Evolutionary conservation across 495 filamentous ascomycete genomes (phyloP), one percentile per base, ranked within the genome.

Genomic region (Aspergillus sparsus): DNA sequence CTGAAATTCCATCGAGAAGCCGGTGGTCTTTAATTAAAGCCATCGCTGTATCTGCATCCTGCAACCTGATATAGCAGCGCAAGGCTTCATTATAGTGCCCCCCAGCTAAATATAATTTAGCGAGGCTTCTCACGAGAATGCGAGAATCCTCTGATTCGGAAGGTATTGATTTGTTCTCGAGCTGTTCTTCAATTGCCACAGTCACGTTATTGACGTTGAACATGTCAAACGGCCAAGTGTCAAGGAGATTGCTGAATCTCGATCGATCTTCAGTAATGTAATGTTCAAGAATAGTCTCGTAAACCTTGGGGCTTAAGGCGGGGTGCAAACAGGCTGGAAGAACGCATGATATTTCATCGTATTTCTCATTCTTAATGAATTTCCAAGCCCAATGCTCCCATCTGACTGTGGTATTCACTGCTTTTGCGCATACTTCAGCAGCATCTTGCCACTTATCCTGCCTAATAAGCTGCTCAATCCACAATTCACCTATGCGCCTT

Each of bases 361-460:
- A 87, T 66, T 88, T 92, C 58, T 88, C 78, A 6, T 90, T 88
- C 49, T 89, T 86, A 32, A 93, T 90, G 68, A 98, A 98, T 0
- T 81, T 85, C 85, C 87, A 92, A 8, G 93, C 88, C 92, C 92
- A 97, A 62, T 93, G 88, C 71, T 98, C 93, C 95, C 95, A 98
- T 62, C 88, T 80, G 47, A 86, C 74, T 5, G 91, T 82, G n/a
- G 85, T 89, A 39, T 85, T 82, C 0, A 97, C 74, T 10, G 97
- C 92, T 65, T 89, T 89, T 2, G 87, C 87, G 62, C 91, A 93
- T 11, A 91, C 77, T 59, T 85, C 78, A 0, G 91, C 93, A 7
- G 93, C 94, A 53, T 81, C 77, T 2, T 70, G 66, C 95, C 95
- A 98, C 54, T 92, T 81, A 11, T 81, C 79, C 2, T 82, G 79